These are phyloP conservation scores for Penicillium sclerotigenum DNA, from an alignment of 2,329 filamentous ascomycete genomes.

Conservation along the genomic window DNA sequence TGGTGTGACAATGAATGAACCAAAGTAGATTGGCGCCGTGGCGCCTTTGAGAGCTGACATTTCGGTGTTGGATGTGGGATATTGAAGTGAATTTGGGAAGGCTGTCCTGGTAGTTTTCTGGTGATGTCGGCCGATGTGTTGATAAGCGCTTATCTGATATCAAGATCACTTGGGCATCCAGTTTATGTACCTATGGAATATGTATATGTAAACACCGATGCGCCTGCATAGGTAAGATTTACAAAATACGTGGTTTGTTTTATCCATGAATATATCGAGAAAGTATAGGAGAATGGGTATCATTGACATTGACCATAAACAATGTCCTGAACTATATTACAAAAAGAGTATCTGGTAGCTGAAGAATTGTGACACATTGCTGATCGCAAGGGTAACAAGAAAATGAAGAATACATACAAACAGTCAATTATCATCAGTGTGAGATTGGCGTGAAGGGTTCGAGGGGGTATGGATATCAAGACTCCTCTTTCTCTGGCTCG, in stretches of 20 bases:
- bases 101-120: background rate
- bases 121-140: background rate
- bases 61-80: conserved; percentile 2
- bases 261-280: background rate
- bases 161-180: too few relatives aligned
- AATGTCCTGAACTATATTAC: conserved; percentile 25
- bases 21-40: conserved; percentile 59
- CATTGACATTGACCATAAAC: conserved; percentile 26
- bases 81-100: too few relatives aligned
- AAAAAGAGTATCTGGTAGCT: conserved; percentile 10
- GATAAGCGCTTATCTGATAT: conserved; percentile 8
- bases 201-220: background rate
- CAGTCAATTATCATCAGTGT: conserved; percentile 4
- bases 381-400: background rate
- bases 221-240: background rate
- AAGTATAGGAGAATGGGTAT: conserved; percentile 22
- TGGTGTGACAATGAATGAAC: conserved; percentile 70
- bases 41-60: conserved; percentile 34
- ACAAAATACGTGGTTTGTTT: background rate
- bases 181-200: background rate
- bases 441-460: conserved; percentile 5
- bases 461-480: background rate
- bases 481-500: conserved; percentile 13
- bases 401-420: background rate
- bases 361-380: background rate